Percentiles rank a stretch among this genome's conserved stretches.
Conservation (phyloP, 2,329 filamentous ascomycete genomes). For the Neospermospora avenae region DNA sequence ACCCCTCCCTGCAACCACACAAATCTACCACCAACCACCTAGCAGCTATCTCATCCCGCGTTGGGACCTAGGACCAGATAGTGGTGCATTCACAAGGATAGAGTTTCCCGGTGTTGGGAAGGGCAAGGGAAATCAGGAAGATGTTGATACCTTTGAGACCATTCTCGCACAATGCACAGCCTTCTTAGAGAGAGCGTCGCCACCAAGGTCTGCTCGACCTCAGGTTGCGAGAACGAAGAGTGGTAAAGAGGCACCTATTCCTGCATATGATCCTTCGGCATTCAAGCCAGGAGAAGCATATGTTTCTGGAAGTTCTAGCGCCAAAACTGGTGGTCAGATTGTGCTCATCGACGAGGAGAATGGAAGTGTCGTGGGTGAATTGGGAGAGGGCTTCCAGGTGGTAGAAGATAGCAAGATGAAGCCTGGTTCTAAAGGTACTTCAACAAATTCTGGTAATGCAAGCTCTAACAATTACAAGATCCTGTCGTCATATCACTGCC, state of each 20-base stretch:
- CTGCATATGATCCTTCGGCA: slow-evolving; percentile 75
- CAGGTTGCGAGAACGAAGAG: slow-evolving; percentile 30
- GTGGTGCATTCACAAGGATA: slow-evolving; percentile 87
- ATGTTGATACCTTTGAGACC: slow-evolving; percentile 94
- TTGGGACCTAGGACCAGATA: slow-evolving; percentile 87
- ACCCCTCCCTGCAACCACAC: slow-evolving; percentile 88
- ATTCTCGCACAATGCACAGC: slow-evolving; percentile 97
- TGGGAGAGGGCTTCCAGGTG: slow-evolving; percentile 77
- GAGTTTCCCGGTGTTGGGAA: slow-evolving; percentile 77
- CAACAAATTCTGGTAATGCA: neutral
- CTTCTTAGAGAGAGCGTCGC: slow-evolving; percentile 80
- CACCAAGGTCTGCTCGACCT: slow-evolving; percentile 37
- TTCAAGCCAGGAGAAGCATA: slow-evolving; percentile 81
- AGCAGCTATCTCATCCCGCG: slow-evolving; percentile 90
- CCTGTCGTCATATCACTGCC: slow-evolving; percentile 78
- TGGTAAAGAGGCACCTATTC: slow-evolving; percentile 37
- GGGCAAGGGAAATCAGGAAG: slow-evolving; percentile 77
- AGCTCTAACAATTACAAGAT: slow-evolving; percentile 45
- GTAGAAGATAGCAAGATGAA: slow-evolving; percentile 73
- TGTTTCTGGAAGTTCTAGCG: slow-evolving; percentile 58
- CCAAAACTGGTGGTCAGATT: slow-evolving; percentile 67
- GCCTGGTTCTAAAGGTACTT: slow-evolving; percentile 83
- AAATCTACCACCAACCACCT: slow-evolving; percentile 95
- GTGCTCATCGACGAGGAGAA: slow-evolving; percentile 95
- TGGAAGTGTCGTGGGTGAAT: slow-evolving; percentile 89